Percentiles rank a stretch among this genome's conserved stretches.
phyloP scores from a whole-genome alignment of 1,284 basidiomycete genomes.

The Malassezia sympodialis region DNA sequence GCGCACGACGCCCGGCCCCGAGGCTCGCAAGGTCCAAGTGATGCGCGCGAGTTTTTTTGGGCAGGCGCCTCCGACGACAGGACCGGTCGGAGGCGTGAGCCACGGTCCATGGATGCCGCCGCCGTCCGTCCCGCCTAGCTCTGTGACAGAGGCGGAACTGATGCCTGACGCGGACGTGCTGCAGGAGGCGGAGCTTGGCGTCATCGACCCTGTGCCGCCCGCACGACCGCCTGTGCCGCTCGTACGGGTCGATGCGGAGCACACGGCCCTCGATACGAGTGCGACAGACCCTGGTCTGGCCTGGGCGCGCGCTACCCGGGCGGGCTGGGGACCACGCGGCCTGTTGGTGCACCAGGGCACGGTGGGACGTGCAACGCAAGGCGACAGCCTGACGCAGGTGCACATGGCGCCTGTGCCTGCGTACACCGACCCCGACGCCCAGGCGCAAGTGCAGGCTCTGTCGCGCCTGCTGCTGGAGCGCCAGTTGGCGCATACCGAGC shows the following conservation, averaged over 20 bases:
- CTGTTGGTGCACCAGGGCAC: slow-evolving; percentile 63
- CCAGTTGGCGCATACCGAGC: slow-evolving; percentile 66
- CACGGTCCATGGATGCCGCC: slow-evolving; percentile 3
- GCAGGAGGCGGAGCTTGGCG: background rate
- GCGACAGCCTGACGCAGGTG: background rate
- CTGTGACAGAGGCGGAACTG: background rate
- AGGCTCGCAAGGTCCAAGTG: slow-evolving; percentile 40
- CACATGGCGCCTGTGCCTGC: background rate
- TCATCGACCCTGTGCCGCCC: background rate
- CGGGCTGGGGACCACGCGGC: slow-evolving; percentile 77
- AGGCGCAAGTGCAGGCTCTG: background rate
- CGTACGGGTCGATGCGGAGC: background rate
- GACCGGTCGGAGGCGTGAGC: slow-evolving; percentile 12
- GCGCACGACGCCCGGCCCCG: slow-evolving; percentile 9
- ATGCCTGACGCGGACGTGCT: background rate
- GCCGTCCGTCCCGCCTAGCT: background rate
- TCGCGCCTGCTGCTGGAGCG: slow-evolving; percentile 63
- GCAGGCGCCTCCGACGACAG: slow-evolving; percentile 21
- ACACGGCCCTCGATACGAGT: slow-evolving; percentile 1
- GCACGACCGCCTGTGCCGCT: background rate
- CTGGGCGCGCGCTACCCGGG: slow-evolving; percentile 77
- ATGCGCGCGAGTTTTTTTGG: slow-evolving; percentile 49
- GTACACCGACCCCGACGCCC: background rate
- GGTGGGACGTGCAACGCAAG: background rate
- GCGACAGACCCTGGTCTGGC: slow-evolving; percentile 69